Evolutionary conservation across 1,139 yeast species (phyloP), one percentile per base, ranked within the genome.

Genomic region (Spencermartinsiella ligniputridi): DNA sequence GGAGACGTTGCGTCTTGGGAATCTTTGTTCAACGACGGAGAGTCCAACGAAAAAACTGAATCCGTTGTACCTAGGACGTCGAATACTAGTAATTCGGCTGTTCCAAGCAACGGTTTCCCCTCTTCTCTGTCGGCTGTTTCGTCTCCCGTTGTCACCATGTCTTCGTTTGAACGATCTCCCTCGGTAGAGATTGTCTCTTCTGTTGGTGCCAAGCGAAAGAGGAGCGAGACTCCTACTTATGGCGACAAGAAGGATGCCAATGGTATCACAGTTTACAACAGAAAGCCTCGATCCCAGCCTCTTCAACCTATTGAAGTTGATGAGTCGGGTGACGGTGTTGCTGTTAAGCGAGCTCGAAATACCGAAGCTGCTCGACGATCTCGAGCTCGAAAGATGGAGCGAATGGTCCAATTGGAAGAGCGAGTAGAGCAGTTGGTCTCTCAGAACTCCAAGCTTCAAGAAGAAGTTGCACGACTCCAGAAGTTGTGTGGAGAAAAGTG

Each of bases 321-420:
- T 32, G 66, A 57, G 17, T 71, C 72, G 32, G 70, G 74, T 30
- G 96, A 89, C 66, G 79, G 83, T 18, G 77, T 76, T 47, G 50
- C 59, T 13, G 57, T 86, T 60, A 90, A 90, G 71, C 82, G 98
- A 63, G 97, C 97, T 30, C 82, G 92, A 67, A 92, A 92, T 74
- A 92, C 98, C 19, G 97, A 90, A 66, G 97, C 97, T 53, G 98
- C 98, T 16, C 81, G 97, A 66, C 79, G 97, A 61, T 89, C 97
- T 33, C 77, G 98, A 60, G 97, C 97, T 33, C 80, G 97, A 64
- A 90, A 90, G 71, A 80, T 88, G 81, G 94, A 89, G 68, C 79
- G 96, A 66, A 87, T 90, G 96, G 61, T 70, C 48, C 95, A 87
- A 63, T 74, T 90, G 61, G 97, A 90, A 67, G 78, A 70, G 21